Conservation (phyloP, 768 basidiomycete genomes). For the Mycena leptocephala region DNA sequence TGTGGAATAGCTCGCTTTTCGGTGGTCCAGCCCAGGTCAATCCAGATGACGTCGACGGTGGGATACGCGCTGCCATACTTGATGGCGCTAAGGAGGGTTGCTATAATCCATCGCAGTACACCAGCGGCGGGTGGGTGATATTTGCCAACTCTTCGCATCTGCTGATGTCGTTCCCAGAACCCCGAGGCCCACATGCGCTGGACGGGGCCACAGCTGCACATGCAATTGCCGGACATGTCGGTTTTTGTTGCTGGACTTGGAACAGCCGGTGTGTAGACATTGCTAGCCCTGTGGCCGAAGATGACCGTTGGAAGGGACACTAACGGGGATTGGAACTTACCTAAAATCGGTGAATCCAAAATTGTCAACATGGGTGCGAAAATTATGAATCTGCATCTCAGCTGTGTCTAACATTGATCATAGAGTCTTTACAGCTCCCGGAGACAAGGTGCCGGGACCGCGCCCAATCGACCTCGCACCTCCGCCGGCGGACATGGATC, state of each 20-base stretch:
- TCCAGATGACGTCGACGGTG: constrained; percentile 24
- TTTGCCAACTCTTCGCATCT: background rate
- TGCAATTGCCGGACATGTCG: constrained; percentile 27
- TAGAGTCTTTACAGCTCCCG: constrained; percentile 28
- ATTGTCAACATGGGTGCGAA: constrained; percentile 28
- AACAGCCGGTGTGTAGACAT: constrained; percentile 16
- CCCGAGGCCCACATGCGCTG: constrained; percentile 32
- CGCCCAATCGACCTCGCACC: constrained; percentile 27
- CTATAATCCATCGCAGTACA: constrained; percentile 29
- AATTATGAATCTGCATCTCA: background rate
- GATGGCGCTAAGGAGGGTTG: constrained; percentile 22
- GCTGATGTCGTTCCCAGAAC: constrained; percentile 3
- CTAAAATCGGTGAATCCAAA: constrained; percentile 21
- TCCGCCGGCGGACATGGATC: constrained; percentile 25
- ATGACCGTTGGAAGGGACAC: constrained; percentile 15
- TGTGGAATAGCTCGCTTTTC: constrained; percentile 9
- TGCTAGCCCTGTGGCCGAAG: no score
- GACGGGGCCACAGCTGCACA: constrained; percentile 28
- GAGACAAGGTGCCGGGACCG: constrained; percentile 31
- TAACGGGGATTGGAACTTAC: constrained; percentile 23
- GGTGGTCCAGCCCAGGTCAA: constrained; percentile 32
- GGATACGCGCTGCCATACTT: constrained; percentile 20
- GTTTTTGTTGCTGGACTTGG: constrained; percentile 29
- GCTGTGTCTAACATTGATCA: background rate
- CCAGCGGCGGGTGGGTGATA: constrained; percentile 13